Conservation (phyloP, 306 rosid genomes). For the Crotalaria pallida region DNA sequence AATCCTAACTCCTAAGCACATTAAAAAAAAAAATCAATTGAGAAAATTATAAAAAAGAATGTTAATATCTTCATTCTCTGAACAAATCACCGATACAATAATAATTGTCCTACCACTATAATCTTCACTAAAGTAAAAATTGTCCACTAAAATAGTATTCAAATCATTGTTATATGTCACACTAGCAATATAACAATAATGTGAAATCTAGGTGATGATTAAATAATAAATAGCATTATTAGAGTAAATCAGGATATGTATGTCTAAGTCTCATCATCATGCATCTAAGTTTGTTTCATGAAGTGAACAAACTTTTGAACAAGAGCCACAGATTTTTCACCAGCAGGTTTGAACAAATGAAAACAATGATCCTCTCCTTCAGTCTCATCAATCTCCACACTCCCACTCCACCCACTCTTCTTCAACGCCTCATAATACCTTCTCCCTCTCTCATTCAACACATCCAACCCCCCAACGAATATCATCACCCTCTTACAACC, state of each 20-base stretch:
- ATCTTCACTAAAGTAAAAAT: not conserved
- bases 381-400: slow-evolving; percentile 23
- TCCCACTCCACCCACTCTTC: slow-evolving; percentile 41
- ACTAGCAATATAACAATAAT: not conserved
- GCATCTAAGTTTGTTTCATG: not conserved
- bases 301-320: slow-evolving; percentile 16
- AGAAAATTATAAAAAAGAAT: too few species aligned
- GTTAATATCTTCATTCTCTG: not conserved
- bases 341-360: slow-evolving; percentile 19
- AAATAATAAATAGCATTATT: not conserved
- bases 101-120: not conserved
- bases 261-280: not conserved
- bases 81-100: not conserved
- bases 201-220: not conserved
- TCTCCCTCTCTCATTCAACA: slow-evolving; percentile 23
- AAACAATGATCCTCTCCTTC: slow-evolving; percentile 41
- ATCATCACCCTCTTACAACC: slow-evolving; percentile 32
- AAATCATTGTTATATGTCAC: not conserved
- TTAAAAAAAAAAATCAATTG: too few species aligned
- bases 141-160: not conserved
- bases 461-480: slow-evolving; percentile 36
- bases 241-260: not conserved
- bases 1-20: too few species aligned
- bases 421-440: slow-evolving; percentile 31
- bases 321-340: slow-evolving; percentile 18